Evolutionary conservation across 495 filamentous ascomycete species (phyloP).

Genomic region (Aspergillus nidulans): DNA sequence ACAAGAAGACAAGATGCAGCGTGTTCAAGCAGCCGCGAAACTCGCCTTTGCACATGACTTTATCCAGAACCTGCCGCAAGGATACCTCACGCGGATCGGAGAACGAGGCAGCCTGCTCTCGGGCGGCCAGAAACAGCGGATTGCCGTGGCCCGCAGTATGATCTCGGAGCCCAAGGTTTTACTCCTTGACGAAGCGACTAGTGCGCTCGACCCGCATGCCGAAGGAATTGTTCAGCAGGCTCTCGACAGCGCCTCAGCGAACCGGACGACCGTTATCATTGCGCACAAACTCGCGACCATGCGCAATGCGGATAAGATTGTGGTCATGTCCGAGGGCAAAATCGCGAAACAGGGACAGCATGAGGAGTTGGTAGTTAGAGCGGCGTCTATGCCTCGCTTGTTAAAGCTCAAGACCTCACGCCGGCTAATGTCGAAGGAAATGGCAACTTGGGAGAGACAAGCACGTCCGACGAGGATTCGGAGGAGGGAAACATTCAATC

Average conservation of each 20-base stretch:
- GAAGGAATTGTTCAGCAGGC: slow-evolving; percentile 94
- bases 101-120: slow-evolving; percentile 89
- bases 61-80: slow-evolving; percentile 72
- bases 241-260: slow-evolving; percentile 79
- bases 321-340: slow-evolving; percentile 77
- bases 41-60: slow-evolving; percentile 95
- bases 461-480: background rate
- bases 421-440: slow-evolving; percentile 12
- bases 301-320: slow-evolving; percentile 89
- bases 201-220: slow-evolving; percentile 87
- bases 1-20: slow-evolving; percentile 58
- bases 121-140: slow-evolving; percentile 95
- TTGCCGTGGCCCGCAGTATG: slow-evolving; percentile 81
- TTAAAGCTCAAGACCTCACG: slow-evolving; percentile 70
- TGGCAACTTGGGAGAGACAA: background rate
- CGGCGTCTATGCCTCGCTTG: slow-evolving; percentile 68
- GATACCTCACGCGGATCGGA: slow-evolving; percentile 90
- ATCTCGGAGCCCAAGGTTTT: slow-evolving; percentile 94
- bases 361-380: slow-evolving; percentile 56
- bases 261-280: slow-evolving; percentile 92
- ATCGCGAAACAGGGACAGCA: slow-evolving; percentile 89
- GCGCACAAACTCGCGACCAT: slow-evolving; percentile 93
- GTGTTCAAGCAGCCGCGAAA: slow-evolving; percentile 74
- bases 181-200: slow-evolving; percentile 90
- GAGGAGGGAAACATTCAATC: background rate